Percentiles rank a stretch among this genome's conserved stretches.
Evolutionary conservation across 2,329 filamentous ascomycete species (phyloP).

Genomic region (Venturia aucupariae): DNA sequence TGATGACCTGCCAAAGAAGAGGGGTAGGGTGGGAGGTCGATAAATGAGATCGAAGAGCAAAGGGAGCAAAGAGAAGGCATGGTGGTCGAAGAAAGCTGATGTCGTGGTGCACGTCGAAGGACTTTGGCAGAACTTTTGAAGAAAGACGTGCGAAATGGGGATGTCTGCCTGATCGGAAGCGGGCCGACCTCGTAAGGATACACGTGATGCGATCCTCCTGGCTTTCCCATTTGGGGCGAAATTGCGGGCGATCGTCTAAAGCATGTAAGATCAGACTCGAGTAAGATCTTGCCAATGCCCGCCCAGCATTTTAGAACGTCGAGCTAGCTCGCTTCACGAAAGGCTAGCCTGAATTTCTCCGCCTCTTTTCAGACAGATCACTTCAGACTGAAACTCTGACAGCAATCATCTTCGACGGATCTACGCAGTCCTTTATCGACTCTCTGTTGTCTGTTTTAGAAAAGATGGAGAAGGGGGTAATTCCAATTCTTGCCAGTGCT

Average conservation of each 20-base stretch:
- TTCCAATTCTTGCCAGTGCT: neutral
- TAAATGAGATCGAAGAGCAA: constrained; percentile 1
- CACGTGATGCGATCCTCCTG: neutral
- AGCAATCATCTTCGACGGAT: too few species aligned
- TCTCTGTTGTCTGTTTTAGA: too few species aligned
- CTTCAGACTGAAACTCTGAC: too few species aligned
- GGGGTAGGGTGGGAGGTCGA: constrained; percentile 7
- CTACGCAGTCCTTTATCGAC: too few species aligned
- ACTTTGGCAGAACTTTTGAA: neutral
- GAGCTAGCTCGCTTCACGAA: too few species aligned
- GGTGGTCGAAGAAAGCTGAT: neutral
- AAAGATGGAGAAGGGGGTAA: too few species aligned
- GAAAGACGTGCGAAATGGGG: neutral
- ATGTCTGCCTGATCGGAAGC: neutral
- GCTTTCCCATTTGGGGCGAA: neutral
- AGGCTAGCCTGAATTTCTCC: too few species aligned
- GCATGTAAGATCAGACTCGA: too few species aligned
- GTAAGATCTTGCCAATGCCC: too few species aligned
- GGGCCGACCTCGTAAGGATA: neutral
- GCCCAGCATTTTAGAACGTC: too few species aligned
- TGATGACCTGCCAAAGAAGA: neutral
- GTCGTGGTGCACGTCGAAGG: neutral
- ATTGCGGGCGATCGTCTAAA: too few species aligned
- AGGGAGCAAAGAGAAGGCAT: constrained; percentile 4
- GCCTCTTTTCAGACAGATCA: too few species aligned